These are phyloP conservation scores for Diaporthe citrichinensis DNA, from an alignment of 2,329 filamentous ascomycete species.

Conservation along the genomic window DNA sequence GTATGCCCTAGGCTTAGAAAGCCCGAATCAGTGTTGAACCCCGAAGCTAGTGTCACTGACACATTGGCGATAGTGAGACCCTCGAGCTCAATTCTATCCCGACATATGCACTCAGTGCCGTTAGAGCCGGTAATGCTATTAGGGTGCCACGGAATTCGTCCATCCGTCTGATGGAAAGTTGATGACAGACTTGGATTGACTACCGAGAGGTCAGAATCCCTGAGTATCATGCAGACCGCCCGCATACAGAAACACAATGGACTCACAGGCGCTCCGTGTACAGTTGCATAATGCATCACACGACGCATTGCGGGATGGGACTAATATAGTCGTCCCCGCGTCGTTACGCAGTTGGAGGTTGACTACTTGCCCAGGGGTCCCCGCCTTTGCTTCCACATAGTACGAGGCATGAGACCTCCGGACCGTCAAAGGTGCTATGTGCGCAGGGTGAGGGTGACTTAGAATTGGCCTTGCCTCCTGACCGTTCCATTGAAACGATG, in stretches of 20 bases:
- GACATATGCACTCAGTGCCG: background rate
- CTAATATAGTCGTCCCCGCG: background rate
- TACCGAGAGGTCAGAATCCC: background rate
- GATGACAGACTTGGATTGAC: background rate
- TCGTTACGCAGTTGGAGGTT: background rate
- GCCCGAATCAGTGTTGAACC: background rate
- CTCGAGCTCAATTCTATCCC: background rate
- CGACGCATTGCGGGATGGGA: background rate
- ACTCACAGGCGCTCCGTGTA: background rate
- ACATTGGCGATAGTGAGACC: background rate
- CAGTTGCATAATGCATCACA: background rate
- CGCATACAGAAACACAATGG: background rate
- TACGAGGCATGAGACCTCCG: background rate
- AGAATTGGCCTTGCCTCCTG: background rate
- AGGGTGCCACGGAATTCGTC: background rate
- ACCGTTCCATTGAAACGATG: background rate
- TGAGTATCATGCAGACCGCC: background rate
- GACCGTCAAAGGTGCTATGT: background rate
- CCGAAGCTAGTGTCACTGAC: background rate
- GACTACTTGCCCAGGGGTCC: background rate
- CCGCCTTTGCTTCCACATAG: background rate
- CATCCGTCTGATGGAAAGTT: background rate
- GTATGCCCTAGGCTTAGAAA: background rate
- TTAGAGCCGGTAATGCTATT: background rate
- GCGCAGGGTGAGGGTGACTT: background rate